Base-by-base conservation (phyloP, 371 early-diverging fungal species). In the Mucor velutinosus region DNA sequence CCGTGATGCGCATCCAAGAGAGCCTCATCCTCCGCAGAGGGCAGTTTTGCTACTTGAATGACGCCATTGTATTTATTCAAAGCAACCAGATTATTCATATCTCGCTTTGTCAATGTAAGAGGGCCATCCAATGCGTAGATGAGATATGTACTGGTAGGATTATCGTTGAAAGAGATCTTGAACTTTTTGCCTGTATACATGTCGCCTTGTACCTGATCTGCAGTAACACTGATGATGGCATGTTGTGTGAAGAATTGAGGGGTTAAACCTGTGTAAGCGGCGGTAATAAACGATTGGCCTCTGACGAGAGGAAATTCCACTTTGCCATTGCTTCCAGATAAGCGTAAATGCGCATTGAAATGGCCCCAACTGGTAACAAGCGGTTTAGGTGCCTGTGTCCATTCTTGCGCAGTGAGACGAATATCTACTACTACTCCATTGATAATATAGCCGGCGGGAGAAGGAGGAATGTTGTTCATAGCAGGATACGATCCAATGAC, bases 211-310 rank as follows among this genome's bases (percentile, higher is more conserved):
- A n/a, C 49, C 7, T 60, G 53, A 25, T 72, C 75, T 1, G 73
- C 66, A 1, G 65, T 62, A 8, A 81, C 41, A n/a, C 39, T 60
- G 27, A 78, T 64, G n/a, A 79, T 79, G 4, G 78, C 80, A 67
- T 81, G 79, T 41, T 84, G 81, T 8, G 78, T 78, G 67, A 69
- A 84, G 41, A 87, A 76, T 19, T 78, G 77, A 8, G 88, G 88
- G 1, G 88, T 85, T 60, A 87, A 59, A 35, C 69, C 43, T 7
- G 71, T 23, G 56, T 86, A 87, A 8, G 71, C 37, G 3, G 71
- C 80, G 4, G 88, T 82, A 49, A 87, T 74, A 64, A 79, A 86
- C 0, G 84, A 71, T 80, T 84, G 82, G 17, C 88, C 88, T 33
- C 86, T 73, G 0, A 79, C 73, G 10, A 86, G 59, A 4, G 88